Evolutionary conservation across 2,329 filamentous ascomycete genomes (phyloP), one percentile per base, ranked within the genome.

Genomic region (Myrmaecium sp.): DNA sequence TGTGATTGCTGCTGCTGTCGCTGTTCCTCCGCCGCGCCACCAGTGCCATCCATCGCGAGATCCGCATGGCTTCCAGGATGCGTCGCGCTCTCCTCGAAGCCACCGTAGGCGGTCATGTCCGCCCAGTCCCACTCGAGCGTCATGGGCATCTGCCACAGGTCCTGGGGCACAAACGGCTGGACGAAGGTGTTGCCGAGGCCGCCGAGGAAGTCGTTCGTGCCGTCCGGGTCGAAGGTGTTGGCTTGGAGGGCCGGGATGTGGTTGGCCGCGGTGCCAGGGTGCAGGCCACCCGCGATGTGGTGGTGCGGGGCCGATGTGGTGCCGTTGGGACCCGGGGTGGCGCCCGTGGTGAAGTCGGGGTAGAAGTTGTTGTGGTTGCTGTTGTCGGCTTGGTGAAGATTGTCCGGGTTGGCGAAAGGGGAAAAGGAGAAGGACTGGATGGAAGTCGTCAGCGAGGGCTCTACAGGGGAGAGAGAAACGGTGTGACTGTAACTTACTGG

Each of bases 111-210:
- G 4, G 49, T 51, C 51, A 58, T 54, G 26, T 64, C 60, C 3
- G 57, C 68, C 74, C 73, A 79, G 37, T 77, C 82, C 83, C 84
- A 94, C 46, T 95, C 86, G 13, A 95, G 64, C 3, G 81, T 91
- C 74, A 93, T 92, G 2, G 86, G 84, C 69, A 95, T 74, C 49
- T 86, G 78, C 72, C 89, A 98, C 14, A 95, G 54, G 52, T 95
- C 89, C 41, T 86, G 82, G 4, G 89, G 86, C 13, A 95, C 70
- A 42, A 93, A 76, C 0, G 84, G 84, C 38, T 91, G 79, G 42
- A 84, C 76, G 44, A 84, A 83, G 11, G 60, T 47, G 7, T 35
- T 34, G 11, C 44, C 43, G 40, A 53, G 47, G 10, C 40, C 37
- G 6, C 37, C 16, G 7, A 13, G 21, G 21, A 11, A 6, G 7